A percentile compares a stretch with the other conserved stretches of the same genome.
Evolutionary conservation across 176 grass and related monocot genomes (phyloP).

Genomic region (Cenchrus fungigraminus): DNA sequence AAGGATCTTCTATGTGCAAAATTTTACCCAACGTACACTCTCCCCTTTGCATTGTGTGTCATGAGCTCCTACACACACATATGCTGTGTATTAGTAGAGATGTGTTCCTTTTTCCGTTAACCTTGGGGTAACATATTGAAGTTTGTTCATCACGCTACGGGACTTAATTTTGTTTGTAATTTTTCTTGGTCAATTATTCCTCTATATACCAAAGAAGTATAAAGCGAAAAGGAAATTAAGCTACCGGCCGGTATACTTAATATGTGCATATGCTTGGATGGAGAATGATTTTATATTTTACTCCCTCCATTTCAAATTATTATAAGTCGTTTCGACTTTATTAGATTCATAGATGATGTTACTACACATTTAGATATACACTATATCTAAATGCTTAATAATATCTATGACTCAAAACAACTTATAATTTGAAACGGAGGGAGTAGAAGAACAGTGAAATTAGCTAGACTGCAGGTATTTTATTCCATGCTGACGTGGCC

Average conservation of each 20-base stretch:
- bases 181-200: neutral
- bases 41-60: too few species aligned
- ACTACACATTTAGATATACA: too few species aligned
- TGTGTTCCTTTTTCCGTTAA: neutral
- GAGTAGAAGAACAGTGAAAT: too few species aligned
- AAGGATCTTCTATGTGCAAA: neutral
- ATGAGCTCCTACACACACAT: neutral
- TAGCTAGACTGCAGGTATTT: neutral
- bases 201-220: neutral
- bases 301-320: too few species aligned
- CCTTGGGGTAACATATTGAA: neutral
- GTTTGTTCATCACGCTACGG: neutral
- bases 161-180: too few species aligned
- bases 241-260: neutral
- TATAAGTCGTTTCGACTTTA: too few species aligned
- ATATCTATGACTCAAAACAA: too few species aligned
- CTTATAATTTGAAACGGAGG: too few species aligned
- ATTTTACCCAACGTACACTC: neutral
- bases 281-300: too few species aligned
- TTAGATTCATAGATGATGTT: too few species aligned
- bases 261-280: neutral
- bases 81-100: neutral
- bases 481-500: neutral
- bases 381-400: too few species aligned
- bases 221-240: neutral